phyloP scores from a whole-genome alignment of 177 flowering plant species.

The Vitis hybrid region DNA sequence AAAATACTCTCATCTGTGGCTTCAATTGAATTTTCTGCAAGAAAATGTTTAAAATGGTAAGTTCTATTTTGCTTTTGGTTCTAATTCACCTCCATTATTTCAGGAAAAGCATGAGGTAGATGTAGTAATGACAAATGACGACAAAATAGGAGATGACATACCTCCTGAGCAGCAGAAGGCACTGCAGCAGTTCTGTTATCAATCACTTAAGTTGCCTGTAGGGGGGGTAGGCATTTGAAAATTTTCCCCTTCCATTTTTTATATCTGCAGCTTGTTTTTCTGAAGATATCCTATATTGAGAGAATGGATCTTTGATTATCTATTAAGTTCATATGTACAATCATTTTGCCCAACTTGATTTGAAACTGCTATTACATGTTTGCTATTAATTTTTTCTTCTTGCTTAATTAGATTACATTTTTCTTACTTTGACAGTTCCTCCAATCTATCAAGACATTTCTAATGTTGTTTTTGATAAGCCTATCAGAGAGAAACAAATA shows the following conservation, averaged over 20 bases:
- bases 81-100: slow-evolving; percentile 3
- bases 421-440: neutral
- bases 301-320: neutral
- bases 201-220: slow-evolving; percentile 46
- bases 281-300: too few relatives aligned
- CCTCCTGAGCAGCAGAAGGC: slow-evolving; percentile 71
- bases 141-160: slow-evolving; percentile 85
- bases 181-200: slow-evolving; percentile 65
- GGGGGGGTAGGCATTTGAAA: slow-evolving; percentile 54
- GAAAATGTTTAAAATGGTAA: neutral
- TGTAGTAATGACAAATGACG: slow-evolving; percentile 83
- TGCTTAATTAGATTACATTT: neutral
- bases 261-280: neutral
- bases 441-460: neutral
- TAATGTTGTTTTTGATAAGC: neutral
- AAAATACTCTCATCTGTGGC: neutral
- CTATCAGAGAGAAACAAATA: too few relatives aligned
- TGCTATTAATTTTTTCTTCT: neutral
- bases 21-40: neutral
- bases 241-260: neutral
- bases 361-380: neutral
- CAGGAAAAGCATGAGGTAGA: slow-evolving; percentile 57
- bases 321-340: neutral
- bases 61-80: neutral
- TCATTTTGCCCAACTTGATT: neutral